Base-by-base conservation (phyloP, 2,329 filamentous ascomycete genomes). In the Beauveria sp. region DNA sequence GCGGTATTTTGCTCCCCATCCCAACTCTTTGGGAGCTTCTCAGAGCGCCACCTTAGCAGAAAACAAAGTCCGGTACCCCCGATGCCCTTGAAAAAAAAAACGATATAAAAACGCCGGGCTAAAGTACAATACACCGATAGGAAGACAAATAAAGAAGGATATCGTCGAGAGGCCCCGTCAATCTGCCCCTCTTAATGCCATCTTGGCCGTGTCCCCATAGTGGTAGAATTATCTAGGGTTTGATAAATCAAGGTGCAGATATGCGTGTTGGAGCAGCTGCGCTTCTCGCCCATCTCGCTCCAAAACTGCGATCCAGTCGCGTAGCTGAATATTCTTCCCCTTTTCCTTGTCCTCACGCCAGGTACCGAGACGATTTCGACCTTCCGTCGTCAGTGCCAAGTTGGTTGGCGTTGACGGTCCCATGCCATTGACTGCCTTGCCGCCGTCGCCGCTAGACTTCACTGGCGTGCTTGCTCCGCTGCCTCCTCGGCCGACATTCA, bases 291-390 rank as follows among this genome's bases (percentile, higher is more conserved):
- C 88, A 70, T 96, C 91, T 56, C 86, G 80, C 72, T 96, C 93
- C 52, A 97, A 79, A 63, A 90, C 89, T 22, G 85, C 80, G 18
- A 96, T 79, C 78, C 92, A 86, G 73, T 97, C 93, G 60, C 93
- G 83, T 58, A 96, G 78, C 75, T 97, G 92, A 53, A 97, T 90
- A 28, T 87, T 87, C 66, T 81, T 83, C 38, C 91, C 91, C 70
- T 88, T 89, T 24, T 88, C 85, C 58, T 85, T 86, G 68, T 91
- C 88, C 73, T 97, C 92, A 63, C 90, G 83, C 82, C 87, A 90
- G 18, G 82, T 81, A n/a, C 90, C 90, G 43, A 91, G 76, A 58
- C 86, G 84, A 58, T 86, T 85, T 26, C 83, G 80, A 18, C 83
- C 81, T 40, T 85, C 82, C 2, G 78, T 80, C 4, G 84, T 84